Conservation (phyloP, 2,329 filamentous ascomycete genomes). For the Tolypocladium ovalisporum region DNA sequence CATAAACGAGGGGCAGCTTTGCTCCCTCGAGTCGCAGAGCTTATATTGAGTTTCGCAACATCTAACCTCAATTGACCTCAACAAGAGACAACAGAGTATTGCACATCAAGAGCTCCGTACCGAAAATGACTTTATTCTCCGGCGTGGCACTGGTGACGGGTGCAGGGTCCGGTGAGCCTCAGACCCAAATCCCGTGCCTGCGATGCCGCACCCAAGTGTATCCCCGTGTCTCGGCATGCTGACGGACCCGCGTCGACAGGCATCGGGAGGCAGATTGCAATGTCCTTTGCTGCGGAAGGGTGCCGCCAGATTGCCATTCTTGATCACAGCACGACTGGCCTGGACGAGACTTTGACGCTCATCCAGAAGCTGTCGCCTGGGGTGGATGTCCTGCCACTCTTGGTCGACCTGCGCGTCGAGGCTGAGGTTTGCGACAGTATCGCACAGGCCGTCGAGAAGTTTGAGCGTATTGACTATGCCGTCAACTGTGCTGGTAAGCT, state of each 20-base stretch:
- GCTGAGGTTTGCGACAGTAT: conserved; percentile 22
- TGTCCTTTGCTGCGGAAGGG: conserved; percentile 30
- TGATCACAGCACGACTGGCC: conserved; percentile 21
- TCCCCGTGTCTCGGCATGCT: background rate
- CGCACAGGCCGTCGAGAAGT: conserved; percentile 17
- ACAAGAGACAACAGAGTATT: background rate
- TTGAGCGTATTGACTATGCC: conserved; percentile 33
- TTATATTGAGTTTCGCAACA: background rate
- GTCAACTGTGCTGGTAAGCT: conserved; percentile 30
- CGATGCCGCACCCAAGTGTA: background rate
- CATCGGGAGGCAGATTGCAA: background rate
- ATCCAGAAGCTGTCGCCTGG: background rate
- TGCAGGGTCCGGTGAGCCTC: conserved; percentile 16
- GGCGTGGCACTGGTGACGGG: conserved; percentile 20
- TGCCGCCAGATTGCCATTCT: conserved; percentile 29
- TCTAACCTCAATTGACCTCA: background rate
- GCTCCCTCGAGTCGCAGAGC: too few relatives aligned
- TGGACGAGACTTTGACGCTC: conserved; percentile 16
- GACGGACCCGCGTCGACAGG: background rate
- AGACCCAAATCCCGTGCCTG: background rate
- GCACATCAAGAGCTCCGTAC: background rate
- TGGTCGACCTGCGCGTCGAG: conserved; percentile 24
- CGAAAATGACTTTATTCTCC: conserved; percentile 13
- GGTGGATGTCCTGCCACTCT: conserved; percentile 6
- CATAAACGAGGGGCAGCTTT: too few relatives aligned